Percentiles rank a stretch among this genome's conserved stretches.
These are phyloP conservation scores for Termitomyces sp. DNA, from an alignment of 768 basidiomycete genomes.

Conservation along the genomic window DNA sequence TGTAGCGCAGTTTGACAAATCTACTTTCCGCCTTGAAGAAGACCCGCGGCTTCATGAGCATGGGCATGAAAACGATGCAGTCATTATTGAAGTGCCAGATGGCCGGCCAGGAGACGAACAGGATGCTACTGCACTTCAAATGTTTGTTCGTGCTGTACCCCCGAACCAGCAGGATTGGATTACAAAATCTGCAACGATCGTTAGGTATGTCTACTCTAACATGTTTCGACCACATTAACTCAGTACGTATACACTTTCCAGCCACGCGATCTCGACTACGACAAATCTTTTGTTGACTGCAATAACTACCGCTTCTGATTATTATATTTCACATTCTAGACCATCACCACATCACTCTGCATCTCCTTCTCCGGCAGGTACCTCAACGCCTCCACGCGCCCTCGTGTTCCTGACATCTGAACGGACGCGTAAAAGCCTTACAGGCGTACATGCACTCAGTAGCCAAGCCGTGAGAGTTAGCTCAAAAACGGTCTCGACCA, in stretches of 20 bases:
- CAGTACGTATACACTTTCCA: slow-evolving; percentile 16
- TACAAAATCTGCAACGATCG: slow-evolving; percentile 49
- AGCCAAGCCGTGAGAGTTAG: slow-evolving; percentile 66
- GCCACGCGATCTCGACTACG: slow-evolving; percentile 62
- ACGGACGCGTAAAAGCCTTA: slow-evolving; percentile 49
- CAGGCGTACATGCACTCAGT: slow-evolving; percentile 56
- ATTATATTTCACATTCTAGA: slow-evolving; percentile 53
- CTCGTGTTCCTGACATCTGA: slow-evolving; percentile 58
- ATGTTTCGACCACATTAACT: background rate
- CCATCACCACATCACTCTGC: slow-evolving; percentile 39
- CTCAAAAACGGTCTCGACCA: slow-evolving; percentile 49
- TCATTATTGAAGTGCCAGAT: slow-evolving; percentile 67
- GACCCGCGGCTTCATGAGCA: slow-evolving; percentile 45
- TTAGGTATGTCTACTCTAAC: slow-evolving; percentile 41
- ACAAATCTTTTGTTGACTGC: slow-evolving; percentile 59
- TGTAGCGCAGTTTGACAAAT: slow-evolving; percentile 59
- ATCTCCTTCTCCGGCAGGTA: background rate
- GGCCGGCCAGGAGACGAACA: slow-evolving; percentile 28
- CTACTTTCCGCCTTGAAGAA: slow-evolving; percentile 46
- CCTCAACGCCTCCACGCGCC: slow-evolving; percentile 30
- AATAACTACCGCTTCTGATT: slow-evolving; percentile 53
- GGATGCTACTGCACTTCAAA: slow-evolving; percentile 38
- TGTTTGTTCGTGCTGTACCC: slow-evolving; percentile 57
- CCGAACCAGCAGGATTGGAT: slow-evolving; percentile 70
- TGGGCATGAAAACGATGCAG: slow-evolving; percentile 54